These are phyloP conservation scores for Wakefieldia striispora DNA, from an alignment of 768 basidiomycete species.

Conservation along the genomic window DNA sequence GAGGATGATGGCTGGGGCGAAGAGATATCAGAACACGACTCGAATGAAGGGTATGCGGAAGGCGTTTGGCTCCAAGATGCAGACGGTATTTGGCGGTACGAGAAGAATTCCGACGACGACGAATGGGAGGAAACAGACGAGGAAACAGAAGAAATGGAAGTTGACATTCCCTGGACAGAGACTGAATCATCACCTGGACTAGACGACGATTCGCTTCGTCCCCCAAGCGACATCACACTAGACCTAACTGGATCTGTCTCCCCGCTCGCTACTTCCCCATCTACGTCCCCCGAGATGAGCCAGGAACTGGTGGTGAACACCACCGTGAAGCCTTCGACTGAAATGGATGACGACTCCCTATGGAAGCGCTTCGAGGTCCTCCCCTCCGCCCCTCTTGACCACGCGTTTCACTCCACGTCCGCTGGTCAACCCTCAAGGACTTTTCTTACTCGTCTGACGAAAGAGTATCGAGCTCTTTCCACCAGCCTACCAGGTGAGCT, in stretches of 20 bases:
- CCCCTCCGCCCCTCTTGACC: conserved; percentile 73
- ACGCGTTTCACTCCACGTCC: conserved; percentile 68
- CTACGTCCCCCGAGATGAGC: conserved; percentile 32
- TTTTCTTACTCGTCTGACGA: conserved; percentile 73
- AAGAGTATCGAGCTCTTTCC: conserved; percentile 79
- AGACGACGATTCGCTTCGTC: conserved; percentile 18
- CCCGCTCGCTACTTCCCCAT: conserved; percentile 27
- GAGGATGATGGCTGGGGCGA: conserved; percentile 64
- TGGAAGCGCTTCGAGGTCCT: conserved; percentile 87
- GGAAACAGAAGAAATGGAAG: conserved; percentile 38
- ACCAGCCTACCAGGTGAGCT: conserved; percentile 77
- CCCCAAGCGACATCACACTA: conserved; percentile 14
- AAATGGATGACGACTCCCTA: conserved; percentile 38
- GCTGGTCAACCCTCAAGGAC: conserved; percentile 65
- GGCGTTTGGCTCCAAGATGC: conserved; percentile 44
- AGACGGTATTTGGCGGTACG: conserved; percentile 34
- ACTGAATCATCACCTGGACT: conserved; percentile 15
- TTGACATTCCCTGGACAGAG: conserved; percentile 32
- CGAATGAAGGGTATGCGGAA: conserved; percentile 43
- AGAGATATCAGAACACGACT: conserved; percentile 29
- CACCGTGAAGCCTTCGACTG: conserved; percentile 24
- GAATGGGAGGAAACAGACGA: conserved; percentile 41
- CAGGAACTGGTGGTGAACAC: conserved; percentile 30
- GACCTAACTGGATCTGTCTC: conserved; percentile 24
- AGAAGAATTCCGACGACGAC: conserved; percentile 32